These are phyloP conservation scores for Chaetomiaceae sp. DNA, from an alignment of 2,329 filamentous ascomycete species.

Conservation along the genomic window DNA sequence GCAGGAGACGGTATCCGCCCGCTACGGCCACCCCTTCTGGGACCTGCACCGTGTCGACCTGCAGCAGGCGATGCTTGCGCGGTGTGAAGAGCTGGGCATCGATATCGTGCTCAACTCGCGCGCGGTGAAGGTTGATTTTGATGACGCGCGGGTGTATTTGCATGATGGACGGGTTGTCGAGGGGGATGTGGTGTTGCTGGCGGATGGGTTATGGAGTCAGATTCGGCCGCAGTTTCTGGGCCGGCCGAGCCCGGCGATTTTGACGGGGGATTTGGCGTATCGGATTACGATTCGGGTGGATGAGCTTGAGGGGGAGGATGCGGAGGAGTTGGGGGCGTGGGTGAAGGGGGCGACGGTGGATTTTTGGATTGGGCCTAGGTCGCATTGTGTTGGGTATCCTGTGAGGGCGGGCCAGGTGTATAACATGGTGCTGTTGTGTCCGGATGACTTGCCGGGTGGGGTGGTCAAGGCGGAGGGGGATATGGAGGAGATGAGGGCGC, in stretches of 20 bases:
- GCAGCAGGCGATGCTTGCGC: slow-evolving; percentile 39
- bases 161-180: slow-evolving; percentile 32
- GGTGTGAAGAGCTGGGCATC: slow-evolving; percentile 38
- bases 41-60: slow-evolving; percentile 49
- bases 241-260: slow-evolving; percentile 40
- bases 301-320: slow-evolving; percentile 41
- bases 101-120: slow-evolving; percentile 15
- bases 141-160: slow-evolving; percentile 30
- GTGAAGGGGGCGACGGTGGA: slow-evolving; percentile 43
- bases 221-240: slow-evolving; percentile 44
- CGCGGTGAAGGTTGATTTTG: slow-evolving; percentile 19
- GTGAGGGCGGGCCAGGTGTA: slow-evolving; percentile 40
- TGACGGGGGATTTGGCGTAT: slow-evolving; percentile 54
- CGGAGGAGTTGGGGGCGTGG: slow-evolving; percentile 42
- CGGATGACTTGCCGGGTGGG: slow-evolving; percentile 41
- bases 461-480: slow-evolving; percentile 50
- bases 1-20: slow-evolving; percentile 25
- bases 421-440: slow-evolving; percentile 44
- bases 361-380: slow-evolving; percentile 50
- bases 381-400: slow-evolving; percentile 47
- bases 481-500: slow-evolving; percentile 54
- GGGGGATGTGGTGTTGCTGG: slow-evolving; percentile 44
- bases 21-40: slow-evolving; percentile 37
- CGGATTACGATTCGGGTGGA: slow-evolving; percentile 46
- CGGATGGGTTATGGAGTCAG: slow-evolving; percentile 44